These are phyloP conservation scores for Rhizopus delemar DNA, from an alignment of 371 early-diverging fungal species.

Conservation along the genomic window DNA sequence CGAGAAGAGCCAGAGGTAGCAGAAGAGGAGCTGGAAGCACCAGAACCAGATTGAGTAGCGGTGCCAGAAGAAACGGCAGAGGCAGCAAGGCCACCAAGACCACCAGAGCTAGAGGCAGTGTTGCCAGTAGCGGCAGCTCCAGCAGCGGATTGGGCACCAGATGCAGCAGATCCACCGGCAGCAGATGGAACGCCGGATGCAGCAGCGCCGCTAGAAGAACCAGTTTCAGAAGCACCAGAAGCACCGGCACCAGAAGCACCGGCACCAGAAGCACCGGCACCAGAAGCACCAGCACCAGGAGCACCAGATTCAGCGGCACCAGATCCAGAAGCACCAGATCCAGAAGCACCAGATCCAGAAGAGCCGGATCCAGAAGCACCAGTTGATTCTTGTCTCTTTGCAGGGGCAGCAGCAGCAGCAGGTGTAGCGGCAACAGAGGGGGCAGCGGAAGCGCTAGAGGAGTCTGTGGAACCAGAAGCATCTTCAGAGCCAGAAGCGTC, in stretches of 20 bases:
- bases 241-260: background rate
- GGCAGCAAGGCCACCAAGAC: background rate
- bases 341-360: background rate
- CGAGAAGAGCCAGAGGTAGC: slow-evolving; percentile 13
- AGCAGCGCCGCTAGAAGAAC: slow-evolving; percentile 1
- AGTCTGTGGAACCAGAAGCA: slow-evolving; percentile 16
- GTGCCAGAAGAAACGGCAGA: slow-evolving; percentile 2
- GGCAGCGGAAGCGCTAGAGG: slow-evolving; percentile 25
- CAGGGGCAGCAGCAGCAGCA: background rate
- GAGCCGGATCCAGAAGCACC: background rate
- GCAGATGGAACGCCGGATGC: background rate
- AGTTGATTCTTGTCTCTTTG: background rate
- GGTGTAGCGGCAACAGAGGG: too few relatives aligned
- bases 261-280: background rate
- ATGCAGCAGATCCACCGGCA: background rate
- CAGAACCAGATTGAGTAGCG: background rate
- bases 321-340: background rate
- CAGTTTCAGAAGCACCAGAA: slow-evolving; percentile 7
- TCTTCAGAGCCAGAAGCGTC: slow-evolving; percentile 6
- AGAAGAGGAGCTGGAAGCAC: slow-evolving; percentile 2
- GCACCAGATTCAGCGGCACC: background rate
- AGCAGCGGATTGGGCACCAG: slow-evolving; percentile 7
- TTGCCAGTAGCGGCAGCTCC: slow-evolving; percentile 4
- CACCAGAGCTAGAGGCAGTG: background rate
- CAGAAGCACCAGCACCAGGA: background rate